These are phyloP conservation scores for Hyphopichia khmerensis DNA, from an alignment of 1,139 yeast genomes.

Conservation along the genomic window DNA sequence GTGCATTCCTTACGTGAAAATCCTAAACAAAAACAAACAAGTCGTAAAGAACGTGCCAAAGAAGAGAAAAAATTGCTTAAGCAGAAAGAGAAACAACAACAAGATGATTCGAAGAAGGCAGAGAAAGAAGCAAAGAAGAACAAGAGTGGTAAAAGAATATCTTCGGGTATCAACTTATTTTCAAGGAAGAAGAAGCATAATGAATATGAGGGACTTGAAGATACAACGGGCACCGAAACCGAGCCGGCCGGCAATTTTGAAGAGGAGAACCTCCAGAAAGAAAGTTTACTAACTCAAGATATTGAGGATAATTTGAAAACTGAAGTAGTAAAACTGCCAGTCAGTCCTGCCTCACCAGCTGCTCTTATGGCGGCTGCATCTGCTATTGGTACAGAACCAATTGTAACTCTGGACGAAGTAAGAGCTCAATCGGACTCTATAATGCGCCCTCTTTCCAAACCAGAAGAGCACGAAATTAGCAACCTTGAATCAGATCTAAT, in stretches of 20 bases:
- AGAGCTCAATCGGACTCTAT: not conserved
- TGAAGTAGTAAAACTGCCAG: no score
- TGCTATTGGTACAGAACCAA: constrained; percentile 1
- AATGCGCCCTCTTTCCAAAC: not conserved
- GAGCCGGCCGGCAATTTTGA: no score
- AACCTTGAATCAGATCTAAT: not conserved
- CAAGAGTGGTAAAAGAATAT: constrained; percentile 10
- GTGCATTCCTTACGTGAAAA: constrained; percentile 33
- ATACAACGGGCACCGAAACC: not conserved
- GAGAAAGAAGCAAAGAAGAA: constrained; percentile 9
- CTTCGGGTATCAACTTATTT: constrained; percentile 8
- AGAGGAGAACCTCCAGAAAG: not conserved
- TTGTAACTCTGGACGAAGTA: not conserved
- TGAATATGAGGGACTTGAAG: not conserved
- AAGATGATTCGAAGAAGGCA: constrained; percentile 14
- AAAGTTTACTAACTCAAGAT: no score
- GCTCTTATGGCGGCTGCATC: constrained; percentile 2
- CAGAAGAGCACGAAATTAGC: not conserved
- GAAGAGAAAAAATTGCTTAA: constrained; percentile 28
- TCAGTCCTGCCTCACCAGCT: not conserved
- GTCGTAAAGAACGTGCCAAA: constrained; percentile 33
- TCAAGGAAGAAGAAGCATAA: constrained; percentile 11
- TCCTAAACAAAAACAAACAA: constrained; percentile 9
- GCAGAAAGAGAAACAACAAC: constrained; percentile 15
- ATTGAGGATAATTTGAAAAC: no score